Evolutionary conservation across 257 asterid species (phyloP).

Genomic region (Solanum corneliomulleri): DNA sequence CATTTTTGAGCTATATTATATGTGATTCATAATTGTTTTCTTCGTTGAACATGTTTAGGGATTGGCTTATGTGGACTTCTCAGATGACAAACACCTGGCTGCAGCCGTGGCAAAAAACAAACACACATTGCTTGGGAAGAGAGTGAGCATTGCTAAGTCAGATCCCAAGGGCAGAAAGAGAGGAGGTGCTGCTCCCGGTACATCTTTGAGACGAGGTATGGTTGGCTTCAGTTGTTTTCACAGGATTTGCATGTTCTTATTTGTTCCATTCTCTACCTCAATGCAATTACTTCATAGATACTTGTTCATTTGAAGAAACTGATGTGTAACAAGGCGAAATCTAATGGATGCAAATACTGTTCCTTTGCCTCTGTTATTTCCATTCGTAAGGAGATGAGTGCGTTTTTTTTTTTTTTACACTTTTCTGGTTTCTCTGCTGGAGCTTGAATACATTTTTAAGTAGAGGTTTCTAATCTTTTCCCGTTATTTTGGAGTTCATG

Average conservation of each 20-base stretch:
- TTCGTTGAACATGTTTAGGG: constrained; percentile 37
- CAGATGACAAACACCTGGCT: constrained; percentile 68
- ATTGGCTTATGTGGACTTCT: constrained; percentile 88
- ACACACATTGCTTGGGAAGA: constrained; percentile 52
- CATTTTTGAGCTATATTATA: background rate
- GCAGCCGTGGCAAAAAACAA: constrained; percentile 70
- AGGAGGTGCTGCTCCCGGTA: constrained; percentile 20
- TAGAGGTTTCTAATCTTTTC: background rate
- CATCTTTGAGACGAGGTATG: constrained; percentile 30
- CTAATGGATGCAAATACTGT: background rate
- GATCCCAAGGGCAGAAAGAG: constrained; percentile 61
- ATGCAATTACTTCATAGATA: background rate
- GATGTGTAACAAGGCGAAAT: background rate
- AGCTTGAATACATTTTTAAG: background rate
- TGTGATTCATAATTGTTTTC: background rate
- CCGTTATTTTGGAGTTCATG: background rate
- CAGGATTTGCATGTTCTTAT: background rate
- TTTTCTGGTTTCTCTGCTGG: background rate
- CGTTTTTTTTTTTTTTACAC: background rate
- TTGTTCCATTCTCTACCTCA: background rate
- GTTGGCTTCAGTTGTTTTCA: background rate
- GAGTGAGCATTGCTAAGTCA: constrained; percentile 57
- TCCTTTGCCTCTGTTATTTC: background rate
- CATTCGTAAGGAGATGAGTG: background rate
- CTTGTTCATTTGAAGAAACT: background rate